Conservation (phyloP, 2,329 filamentous ascomycete genomes). For the Diaporthe sp. region DNA sequence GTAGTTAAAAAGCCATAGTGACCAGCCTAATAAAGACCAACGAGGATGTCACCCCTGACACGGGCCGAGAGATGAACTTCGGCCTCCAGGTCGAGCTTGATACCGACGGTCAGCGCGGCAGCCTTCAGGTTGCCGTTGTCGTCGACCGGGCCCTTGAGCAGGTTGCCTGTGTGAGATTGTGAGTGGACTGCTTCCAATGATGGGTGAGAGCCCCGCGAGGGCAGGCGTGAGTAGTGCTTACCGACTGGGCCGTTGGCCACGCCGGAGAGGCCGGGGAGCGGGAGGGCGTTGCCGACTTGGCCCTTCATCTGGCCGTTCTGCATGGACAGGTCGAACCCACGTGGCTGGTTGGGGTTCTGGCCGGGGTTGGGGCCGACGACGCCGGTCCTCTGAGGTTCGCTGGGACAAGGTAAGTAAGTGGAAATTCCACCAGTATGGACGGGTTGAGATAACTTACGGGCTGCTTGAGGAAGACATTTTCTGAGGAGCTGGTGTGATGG, state of each 20-base stretch:
- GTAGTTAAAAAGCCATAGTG: neutral
- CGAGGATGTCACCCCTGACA: slow-evolving; percentile 72
- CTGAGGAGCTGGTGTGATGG: slow-evolving; percentile 5
- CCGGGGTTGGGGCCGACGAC: slow-evolving; percentile 28
- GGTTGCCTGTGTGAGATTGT: slow-evolving; percentile 55
- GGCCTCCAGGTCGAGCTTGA: slow-evolving; percentile 75
- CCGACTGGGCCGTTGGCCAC: slow-evolving; percentile 35
- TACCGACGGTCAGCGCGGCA: slow-evolving; percentile 71
- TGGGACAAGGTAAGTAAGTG: neutral
- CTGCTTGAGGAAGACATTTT: slow-evolving; percentile 34
- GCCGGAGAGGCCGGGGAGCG: slow-evolving; percentile 37
- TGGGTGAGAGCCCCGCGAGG: neutral
- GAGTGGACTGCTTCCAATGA: neutral
- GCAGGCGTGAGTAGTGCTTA: neutral
- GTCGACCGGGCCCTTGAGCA: slow-evolving; percentile 70
- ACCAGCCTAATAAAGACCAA: slow-evolving; percentile 65
- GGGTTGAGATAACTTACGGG: neutral
- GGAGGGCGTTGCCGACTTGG: slow-evolving; percentile 27
- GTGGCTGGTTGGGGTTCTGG: slow-evolving; percentile 29
- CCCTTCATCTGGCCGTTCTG: slow-evolving; percentile 27
- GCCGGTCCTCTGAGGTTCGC: slow-evolving; percentile 26
- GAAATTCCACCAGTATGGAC: neutral
- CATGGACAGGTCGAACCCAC: slow-evolving; percentile 33
- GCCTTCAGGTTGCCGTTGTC: slow-evolving; percentile 70
- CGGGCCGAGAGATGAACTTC: slow-evolving; percentile 73